Base-by-base conservation (phyloP, 2,329 filamentous ascomycete genomes). In the Davidsoniella australis region DNA sequence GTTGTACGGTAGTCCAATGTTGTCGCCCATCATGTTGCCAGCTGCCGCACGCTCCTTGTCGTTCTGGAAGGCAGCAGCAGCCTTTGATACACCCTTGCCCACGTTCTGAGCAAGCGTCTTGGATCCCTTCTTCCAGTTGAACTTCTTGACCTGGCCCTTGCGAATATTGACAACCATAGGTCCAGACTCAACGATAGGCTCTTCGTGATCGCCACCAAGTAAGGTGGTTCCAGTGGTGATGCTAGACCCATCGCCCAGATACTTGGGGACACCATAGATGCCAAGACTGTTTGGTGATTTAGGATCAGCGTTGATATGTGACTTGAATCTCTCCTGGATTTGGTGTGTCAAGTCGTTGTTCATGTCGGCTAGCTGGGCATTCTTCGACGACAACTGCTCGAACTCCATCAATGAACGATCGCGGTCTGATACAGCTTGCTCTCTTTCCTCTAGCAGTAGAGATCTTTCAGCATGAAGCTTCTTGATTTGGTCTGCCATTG, bases 91-190 rank as follows among this genome's bases (percentile, higher is more conserved):
- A 47, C 88, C 87, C 68, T 95, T 95, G 54, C 84, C 83, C 47
- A 96, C 84, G 60, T 88, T 89, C 64, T 95, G 94, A 24, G 88
- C 88, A 58, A 96, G 81, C 50, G 85, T 88, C 65, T 94, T 89
- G 38, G 85, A 85, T 38, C 87, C 87, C 69, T 93, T 94, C 73
- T 95, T 94, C 88, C 91, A 96, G 67, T 94, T 94, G 67, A 95
- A 95, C 63, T 95, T 96, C 68, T 87, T 94, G 48, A 82, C 79
- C 61, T 94, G 87, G 26, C 84, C 87, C 67, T 95, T 96, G 58
- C 87, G 80, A 54, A 96, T 93, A 58, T 91, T 93, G 53, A 96
- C 84, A 33, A 96, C 84, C 53, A 94, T 91, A n/a, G 91, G 88
- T 2, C 85, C 83, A 24, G 78, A 71, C 54, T 78, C 74, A n/a